Conservation (phyloP, 208 protist genomes). For the Tritrichomonas foetus region DNA sequence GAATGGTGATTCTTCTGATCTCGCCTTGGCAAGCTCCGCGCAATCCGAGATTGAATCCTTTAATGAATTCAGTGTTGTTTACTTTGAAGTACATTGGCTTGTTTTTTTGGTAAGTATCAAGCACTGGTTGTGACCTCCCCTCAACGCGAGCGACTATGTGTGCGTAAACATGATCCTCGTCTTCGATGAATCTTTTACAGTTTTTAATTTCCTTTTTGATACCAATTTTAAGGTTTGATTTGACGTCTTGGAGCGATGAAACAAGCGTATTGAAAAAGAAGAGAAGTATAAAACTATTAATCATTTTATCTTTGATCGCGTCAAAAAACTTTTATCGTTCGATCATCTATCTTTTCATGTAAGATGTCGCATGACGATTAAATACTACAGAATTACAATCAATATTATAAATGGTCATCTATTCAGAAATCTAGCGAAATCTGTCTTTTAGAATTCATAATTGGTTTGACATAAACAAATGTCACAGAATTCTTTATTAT, state of each 20-base stretch:
- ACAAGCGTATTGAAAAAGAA: background rate
- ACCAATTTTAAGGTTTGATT: background rate
- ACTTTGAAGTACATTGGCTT: constrained; percentile 31
- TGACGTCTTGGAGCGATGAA: background rate
- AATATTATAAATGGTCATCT: too few species aligned
- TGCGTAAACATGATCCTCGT: background rate
- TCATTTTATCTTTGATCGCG: too few species aligned
- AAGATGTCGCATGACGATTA: too few species aligned
- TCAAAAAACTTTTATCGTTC: too few species aligned
- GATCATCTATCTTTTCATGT: too few species aligned
- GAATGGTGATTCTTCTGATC: constrained; percentile 1
- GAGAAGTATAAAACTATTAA: too few species aligned
- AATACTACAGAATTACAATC: too few species aligned
- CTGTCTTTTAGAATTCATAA: too few species aligned
- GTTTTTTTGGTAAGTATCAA: background rate
- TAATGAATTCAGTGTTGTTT: constrained; percentile 23
- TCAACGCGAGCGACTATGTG: constrained; percentile 31
- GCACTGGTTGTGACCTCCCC: background rate
- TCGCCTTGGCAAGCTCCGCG: constrained; percentile 10
- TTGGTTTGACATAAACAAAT: too few species aligned
- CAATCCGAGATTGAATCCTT: constrained; percentile 11
- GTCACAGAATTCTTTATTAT: too few species aligned
- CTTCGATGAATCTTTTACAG: constrained; percentile 9
- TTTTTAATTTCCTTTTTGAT: background rate
- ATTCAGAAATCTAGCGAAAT: too few species aligned